Evolutionary conservation across 2,329 filamentous ascomycete genomes (phyloP).

Genomic region (Penicillium italicum): DNA sequence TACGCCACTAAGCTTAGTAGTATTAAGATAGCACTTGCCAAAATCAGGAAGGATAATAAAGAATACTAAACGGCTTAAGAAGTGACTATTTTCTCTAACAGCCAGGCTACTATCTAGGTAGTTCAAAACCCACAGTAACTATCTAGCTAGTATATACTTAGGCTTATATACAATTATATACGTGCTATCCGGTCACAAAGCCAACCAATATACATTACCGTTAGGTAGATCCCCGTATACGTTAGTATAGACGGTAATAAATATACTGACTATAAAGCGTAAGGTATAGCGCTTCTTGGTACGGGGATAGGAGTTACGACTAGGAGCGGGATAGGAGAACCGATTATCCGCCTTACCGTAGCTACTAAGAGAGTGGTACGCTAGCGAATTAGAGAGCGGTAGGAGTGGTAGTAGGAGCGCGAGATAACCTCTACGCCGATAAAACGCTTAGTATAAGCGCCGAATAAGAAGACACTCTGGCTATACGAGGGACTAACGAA

Average conservation of each 20-base stretch:
- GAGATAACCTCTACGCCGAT: background rate
- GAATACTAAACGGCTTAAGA: background rate
- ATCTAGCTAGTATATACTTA: background rate
- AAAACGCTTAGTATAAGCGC: background rate
- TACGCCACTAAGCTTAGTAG: conserved; percentile 1
- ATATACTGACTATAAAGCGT: background rate
- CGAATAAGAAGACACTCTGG: background rate
- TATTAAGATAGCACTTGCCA: background rate
- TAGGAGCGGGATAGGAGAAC: background rate
- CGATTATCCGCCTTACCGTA: background rate
- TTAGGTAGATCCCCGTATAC: background rate
- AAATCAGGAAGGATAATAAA: background rate
- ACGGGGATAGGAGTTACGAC: background rate
- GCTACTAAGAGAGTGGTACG: background rate
- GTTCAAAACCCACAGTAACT: background rate
- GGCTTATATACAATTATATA: background rate
- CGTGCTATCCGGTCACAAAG: background rate
- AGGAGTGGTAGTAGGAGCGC: background rate
- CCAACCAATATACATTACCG: background rate
- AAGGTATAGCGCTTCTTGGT: background rate
- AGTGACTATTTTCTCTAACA: background rate
- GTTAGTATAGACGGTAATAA: background rate
- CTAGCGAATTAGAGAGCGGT: background rate
- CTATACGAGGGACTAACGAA: conserved; percentile 5
- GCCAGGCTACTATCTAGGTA: background rate